These are phyloP conservation scores for Azolla pinnata DNA, from an alignment of 75 land plant genomes.

Conservation along the genomic window DNA sequence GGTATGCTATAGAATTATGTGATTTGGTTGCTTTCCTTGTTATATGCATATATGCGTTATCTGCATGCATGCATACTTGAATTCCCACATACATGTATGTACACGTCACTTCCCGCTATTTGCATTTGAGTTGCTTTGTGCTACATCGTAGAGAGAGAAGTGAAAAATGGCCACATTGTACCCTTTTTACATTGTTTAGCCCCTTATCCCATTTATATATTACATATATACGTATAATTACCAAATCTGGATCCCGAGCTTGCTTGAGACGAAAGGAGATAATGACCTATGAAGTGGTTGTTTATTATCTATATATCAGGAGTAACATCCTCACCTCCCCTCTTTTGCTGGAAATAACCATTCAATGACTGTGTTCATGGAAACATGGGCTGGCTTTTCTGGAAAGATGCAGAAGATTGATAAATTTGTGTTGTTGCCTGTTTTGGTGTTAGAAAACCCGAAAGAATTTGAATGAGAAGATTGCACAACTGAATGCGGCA, in stretches of 20 bases:
- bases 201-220: too few species aligned
- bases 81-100: neutral
- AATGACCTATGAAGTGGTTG: neutral
- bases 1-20: slow-evolving; percentile 7
- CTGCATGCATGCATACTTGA: neutral
- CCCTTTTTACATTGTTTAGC: too few species aligned
- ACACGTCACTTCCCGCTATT: neutral
- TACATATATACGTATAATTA: too few species aligned
- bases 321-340: neutral
- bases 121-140: neutral
- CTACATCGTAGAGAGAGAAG: neutral
- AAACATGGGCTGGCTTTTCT: too few species aligned
- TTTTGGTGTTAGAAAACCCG: slow-evolving; percentile 46
- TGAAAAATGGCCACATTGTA: too few species aligned
- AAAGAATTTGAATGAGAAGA: slow-evolving; percentile 50
- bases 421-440: neutral
- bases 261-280: too few species aligned
- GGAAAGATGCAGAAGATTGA: too few species aligned
- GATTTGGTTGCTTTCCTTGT: neutral
- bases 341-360: neutral
- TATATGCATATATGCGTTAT: neutral
- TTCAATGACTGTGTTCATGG: neutral
- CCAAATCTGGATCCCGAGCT: too few species aligned
- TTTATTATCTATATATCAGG: neutral
- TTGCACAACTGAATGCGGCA: slow-evolving; percentile 59